These are phyloP conservation scores for Bromus sterilis DNA, from an alignment of 176 grass and related monocot species.

Conservation along the genomic window DNA sequence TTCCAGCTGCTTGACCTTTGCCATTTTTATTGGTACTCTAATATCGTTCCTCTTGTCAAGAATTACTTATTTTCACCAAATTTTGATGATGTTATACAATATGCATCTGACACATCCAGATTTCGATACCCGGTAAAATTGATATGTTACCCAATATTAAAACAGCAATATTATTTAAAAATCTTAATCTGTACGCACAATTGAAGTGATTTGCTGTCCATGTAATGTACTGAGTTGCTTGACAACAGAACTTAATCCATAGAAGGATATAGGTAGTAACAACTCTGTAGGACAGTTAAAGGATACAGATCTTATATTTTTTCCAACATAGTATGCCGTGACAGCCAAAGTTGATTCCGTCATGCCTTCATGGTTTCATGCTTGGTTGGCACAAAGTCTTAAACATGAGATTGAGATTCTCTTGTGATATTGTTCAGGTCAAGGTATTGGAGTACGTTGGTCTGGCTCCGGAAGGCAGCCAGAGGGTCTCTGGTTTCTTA, in stretches of 20 bases:
- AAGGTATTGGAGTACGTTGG: conserved; percentile 74
- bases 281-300: background rate
- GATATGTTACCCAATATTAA: background rate
- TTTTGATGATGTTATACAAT: background rate
- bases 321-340: background rate
- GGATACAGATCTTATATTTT: background rate
- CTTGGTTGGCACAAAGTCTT: background rate
- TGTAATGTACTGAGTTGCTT: background rate
- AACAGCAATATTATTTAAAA: background rate
- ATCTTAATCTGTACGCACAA: background rate
- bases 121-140: background rate
- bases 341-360: background rate
- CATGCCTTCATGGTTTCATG: conserved; percentile 3
- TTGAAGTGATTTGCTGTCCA: background rate
- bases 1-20: background rate
- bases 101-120: background rate
- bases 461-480: conserved; percentile 72
- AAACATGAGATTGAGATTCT: conserved; percentile 2
- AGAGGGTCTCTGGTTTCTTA: conserved; percentile 73
- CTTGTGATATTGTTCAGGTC: conserved; percentile 47
- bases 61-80: background rate
- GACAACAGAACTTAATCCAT: background rate
- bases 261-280: background rate
- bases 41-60: too few species aligned
- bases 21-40: background rate